phyloP scores from a whole-genome alignment of 345 rosid genomes.

The Syzygium oleosum region DNA sequence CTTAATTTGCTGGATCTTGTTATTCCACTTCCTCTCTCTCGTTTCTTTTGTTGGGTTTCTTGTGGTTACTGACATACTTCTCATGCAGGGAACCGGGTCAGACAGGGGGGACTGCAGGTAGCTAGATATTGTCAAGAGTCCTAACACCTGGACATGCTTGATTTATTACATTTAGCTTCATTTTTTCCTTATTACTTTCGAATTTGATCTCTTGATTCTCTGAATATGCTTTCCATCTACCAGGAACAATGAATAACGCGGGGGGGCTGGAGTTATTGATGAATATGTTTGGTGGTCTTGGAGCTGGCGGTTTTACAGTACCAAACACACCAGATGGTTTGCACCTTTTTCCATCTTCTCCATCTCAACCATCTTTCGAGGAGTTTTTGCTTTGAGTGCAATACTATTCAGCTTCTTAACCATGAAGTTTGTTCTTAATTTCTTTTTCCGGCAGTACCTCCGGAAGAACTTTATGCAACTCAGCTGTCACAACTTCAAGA shows the following conservation, averaged over 20 bases:
- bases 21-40: not conserved
- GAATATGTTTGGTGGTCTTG: conserved; percentile 90
- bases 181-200: not conserved
- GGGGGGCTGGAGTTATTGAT: conserved; percentile 66
- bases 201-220: not conserved
- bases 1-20: not conserved
- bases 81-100: conserved; percentile 43
- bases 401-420: not conserved
- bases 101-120: conserved; percentile 52
- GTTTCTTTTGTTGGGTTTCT: not conserved
- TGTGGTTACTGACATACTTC: not conserved
- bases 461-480: conserved; percentile 80
- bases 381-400: not conserved
- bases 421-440: not conserved
- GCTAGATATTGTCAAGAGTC: not conserved
- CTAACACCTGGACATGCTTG: not conserved
- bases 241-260: conserved; percentile 30
- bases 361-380: not conserved
- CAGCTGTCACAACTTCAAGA: conserved; percentile 83
- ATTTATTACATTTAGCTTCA: not conserved
- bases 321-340: conserved; percentile 58
- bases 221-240: not conserved
- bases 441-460: conserved; percentile 42
- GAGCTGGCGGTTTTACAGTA: conserved; percentile 59
- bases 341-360: conserved; percentile 2